phyloP scores from a whole-genome alignment of 2,329 filamentous ascomycete species.

The Epichloe gansuensis region DNA sequence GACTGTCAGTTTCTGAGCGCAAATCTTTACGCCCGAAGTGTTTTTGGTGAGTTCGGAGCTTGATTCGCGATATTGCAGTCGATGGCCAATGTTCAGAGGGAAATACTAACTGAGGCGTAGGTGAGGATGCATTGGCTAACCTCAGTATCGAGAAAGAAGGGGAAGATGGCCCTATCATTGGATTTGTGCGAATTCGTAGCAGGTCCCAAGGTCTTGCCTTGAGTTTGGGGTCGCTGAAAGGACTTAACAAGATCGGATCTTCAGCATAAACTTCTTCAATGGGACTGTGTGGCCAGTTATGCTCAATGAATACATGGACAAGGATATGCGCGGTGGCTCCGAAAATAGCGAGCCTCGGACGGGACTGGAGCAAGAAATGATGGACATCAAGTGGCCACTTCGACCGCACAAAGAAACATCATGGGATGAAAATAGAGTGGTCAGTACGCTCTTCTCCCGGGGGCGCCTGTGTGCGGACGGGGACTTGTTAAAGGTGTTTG shows the following conservation, averaged over 20 bases:
- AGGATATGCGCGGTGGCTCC: not conserved
- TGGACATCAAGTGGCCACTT: not conserved
- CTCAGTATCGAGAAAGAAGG: constrained; percentile 96
- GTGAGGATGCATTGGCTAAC: constrained; percentile 95
- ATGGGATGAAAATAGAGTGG: not conserved
- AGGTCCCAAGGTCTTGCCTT: constrained; percentile 89
- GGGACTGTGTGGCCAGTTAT: not conserved
- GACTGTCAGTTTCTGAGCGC: constrained; percentile 97
- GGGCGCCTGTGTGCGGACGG: not conserved
- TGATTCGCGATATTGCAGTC: not conserved
- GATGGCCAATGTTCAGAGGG: not conserved
- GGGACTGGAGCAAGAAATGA: not conserved
- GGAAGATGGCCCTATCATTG: constrained; percentile 86
- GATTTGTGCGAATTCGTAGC: constrained; percentile 95
- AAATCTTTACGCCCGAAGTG: constrained; percentile 89
- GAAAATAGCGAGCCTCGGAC: not conserved
- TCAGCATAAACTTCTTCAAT: constrained; percentile 12
- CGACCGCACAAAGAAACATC: not conserved
- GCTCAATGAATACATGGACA: not conserved
- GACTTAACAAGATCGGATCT: constrained; percentile 66
- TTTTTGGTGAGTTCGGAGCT: constrained; percentile 67
- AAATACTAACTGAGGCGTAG: constrained; percentile 34
- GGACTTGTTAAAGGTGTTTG: not conserved
- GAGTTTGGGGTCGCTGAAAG: constrained; percentile 88
- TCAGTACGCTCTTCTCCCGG: not conserved